These are phyloP conservation scores for Botryotinia convoluta DNA, from an alignment of 2,329 filamentous ascomycete species.

Conservation along the genomic window DNA sequence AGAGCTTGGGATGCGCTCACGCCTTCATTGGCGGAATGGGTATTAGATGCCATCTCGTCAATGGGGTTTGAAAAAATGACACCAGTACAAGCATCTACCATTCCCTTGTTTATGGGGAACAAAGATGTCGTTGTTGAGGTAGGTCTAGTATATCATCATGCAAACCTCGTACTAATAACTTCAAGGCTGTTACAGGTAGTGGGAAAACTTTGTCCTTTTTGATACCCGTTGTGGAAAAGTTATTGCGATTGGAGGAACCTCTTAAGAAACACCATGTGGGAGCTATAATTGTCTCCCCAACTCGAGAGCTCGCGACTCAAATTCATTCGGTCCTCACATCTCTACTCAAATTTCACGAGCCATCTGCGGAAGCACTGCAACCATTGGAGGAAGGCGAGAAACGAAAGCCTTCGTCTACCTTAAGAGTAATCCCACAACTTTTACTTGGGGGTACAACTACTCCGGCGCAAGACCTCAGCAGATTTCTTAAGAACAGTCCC, in stretches of 20 bases:
- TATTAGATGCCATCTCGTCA: constrained; percentile 75
- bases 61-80: constrained; percentile 90
- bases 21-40: constrained; percentile 75
- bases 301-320: constrained; percentile 85
- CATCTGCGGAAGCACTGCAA: constrained; percentile 66
- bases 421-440: constrained; percentile 76
- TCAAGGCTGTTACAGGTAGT: constrained; percentile 78
- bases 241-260: constrained; percentile 76
- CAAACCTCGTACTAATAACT: constrained; percentile 19
- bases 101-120: constrained; percentile 83
- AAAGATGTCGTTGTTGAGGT: constrained; percentile 91
- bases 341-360: constrained; percentile 77
- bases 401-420: constrained; percentile 43
- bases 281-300: constrained; percentile 89
- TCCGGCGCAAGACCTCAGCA: constrained; percentile 79
- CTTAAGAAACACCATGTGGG: constrained; percentile 87
- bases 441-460: constrained; percentile 80
- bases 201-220: constrained; percentile 87
- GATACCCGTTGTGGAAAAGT: constrained; percentile 77
- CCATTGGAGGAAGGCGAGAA: constrained; percentile 56
- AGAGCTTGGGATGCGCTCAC: constrained; percentile 67
- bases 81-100: constrained; percentile 88
- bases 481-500: constrained; percentile 78
- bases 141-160: constrained; percentile 21
- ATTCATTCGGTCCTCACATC: constrained; percentile 79